Base-by-base conservation (phyloP, 192 early-diverging fungal species). In the Linnemannia elongata region DNA sequence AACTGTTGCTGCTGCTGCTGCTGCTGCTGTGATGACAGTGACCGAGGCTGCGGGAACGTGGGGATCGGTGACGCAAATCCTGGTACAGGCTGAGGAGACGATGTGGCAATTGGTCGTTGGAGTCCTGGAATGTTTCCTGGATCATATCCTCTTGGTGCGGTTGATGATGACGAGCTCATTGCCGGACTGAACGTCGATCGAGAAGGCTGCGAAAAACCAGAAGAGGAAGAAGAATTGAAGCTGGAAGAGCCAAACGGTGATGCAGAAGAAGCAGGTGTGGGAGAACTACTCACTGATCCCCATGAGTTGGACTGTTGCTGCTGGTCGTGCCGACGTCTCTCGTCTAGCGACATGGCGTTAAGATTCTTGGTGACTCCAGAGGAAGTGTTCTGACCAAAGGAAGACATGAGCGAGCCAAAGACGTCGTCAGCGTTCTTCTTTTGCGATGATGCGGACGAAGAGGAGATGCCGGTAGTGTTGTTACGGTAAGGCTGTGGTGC, bases 361-460 rank as follows among this genome's bases (percentile, higher is more conserved):
- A 81, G 76, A 55, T n/a, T 75, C 68, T 87, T 87, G 47, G 85
- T 18, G 39, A 63, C 36, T 27, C 54, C 27, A 3, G 78, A 77
- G 0, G 85, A 10, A n/a, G 69, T 33, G 39, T 36, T 74, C 38
- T 81, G 76, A 8, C 79, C 79, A 71, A 87, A 87, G 38, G 85
- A 77, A 6, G 79, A 41, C 79, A 87, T 81, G 7, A 87, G 72
- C 22, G 85, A 78, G 22, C 80, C 79, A 87, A 87, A 87, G 69
- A 81, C 76, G 60, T 87, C 85, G 55, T 87, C 85, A n/a, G 85
- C 76, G 44, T 76, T 75, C 72, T 87, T 87, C n/a, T 81, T 87
- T 27, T 74, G 74, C 1, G 68, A 18, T 72, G 75, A 17, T 36
- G 75, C 69, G 4, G 52, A 1, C 20, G 74, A 10, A 1, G 76